Evolutionary conservation across 2,329 filamentous ascomycete genomes (phyloP), one percentile per base, ranked within the genome.

Genomic region (Pseudogymnoascus sp.): DNA sequence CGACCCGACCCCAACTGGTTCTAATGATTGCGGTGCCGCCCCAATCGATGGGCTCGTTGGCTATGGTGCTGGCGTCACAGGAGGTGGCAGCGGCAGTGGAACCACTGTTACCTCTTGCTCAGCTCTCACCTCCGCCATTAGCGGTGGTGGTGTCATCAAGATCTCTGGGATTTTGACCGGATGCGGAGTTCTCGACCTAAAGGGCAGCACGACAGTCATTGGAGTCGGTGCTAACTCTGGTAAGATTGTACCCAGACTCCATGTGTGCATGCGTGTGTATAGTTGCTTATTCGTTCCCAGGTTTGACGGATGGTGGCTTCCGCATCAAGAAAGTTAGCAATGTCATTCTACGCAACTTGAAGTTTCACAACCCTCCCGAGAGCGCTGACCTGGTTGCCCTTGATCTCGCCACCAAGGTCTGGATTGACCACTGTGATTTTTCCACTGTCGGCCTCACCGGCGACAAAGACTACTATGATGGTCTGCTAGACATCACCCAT

Each of bases 291-390:
- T 28, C 11, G n/a, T 26, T 40, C 12, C 53, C 31, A 72, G 75
- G 75, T 60, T 72, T 80, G n/a, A 70, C 73, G 19, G 75, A 77
- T 62, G 73, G 78, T 66, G 77, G 77, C 3, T 74, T 82, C 63
- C 77, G 75, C 43, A 74, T 82, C 67, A 78, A 78, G 68, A 70
- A 73, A 14, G 73, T 72, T 26, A 76, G 72, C 63, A 83, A 83
- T 68, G 78, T 83, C 66, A 81, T 83, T 65, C 71, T 83, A 64
- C 78, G 79, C 31, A 83, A 83, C 72, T 68, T 83, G 22, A 77
- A 76, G 63, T 75, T 83, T 66, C 79, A 78, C 68, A 70, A 73
- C 53, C 77, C 81, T 10, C 74, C 75, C 3, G 68, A 73, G 11
- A 74, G 76, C 60, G 80, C 77, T 62, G 81, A 83, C 66, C 76